Evolutionary conservation across 2,329 filamentous ascomycete genomes (phyloP).

Genomic region (Simplicillium aogashimaense): DNA sequence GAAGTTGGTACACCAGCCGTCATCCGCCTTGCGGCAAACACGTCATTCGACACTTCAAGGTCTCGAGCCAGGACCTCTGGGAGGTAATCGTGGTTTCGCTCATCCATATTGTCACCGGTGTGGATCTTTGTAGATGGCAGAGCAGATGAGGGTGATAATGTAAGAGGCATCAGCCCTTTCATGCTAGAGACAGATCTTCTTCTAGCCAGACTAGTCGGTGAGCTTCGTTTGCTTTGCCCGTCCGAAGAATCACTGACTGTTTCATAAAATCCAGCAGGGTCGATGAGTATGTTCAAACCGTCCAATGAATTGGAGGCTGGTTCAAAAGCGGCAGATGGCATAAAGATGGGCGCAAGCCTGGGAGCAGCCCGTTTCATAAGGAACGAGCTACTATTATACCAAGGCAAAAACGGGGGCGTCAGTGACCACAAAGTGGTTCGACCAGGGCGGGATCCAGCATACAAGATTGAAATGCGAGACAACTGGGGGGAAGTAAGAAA

Average conservation of each 20-base stretch:
- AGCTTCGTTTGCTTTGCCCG: conserved; percentile 8
- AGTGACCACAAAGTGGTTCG: background rate
- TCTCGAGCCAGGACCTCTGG: conserved; percentile 47
- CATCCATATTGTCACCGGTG: conserved; percentile 17
- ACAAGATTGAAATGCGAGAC: background rate
- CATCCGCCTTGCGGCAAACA: conserved; percentile 41
- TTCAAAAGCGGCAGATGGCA: conserved; percentile 5
- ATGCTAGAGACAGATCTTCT: conserved; percentile 27
- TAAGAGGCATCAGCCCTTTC: conserved; percentile 26
- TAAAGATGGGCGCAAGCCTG: conserved; percentile 3
- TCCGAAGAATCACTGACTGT: background rate
- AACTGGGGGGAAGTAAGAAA: background rate
- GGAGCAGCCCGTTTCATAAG: background rate
- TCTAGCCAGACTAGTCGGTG: conserved; percentile 12
- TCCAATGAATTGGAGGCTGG: conserved; percentile 5
- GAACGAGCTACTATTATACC: background rate
- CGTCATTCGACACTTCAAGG: conserved; percentile 34
- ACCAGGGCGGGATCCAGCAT: too few species aligned
- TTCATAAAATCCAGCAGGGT: background rate
- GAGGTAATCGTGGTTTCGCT: conserved; percentile 31
- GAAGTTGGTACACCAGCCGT: conserved; percentile 37
- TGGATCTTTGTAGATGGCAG: conserved; percentile 11
- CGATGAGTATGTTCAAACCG: conserved; percentile 3
- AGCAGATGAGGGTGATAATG: conserved; percentile 18
- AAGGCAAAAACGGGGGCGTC: background rate